Evolutionary conservation across 192 early-diverging fungal species (phyloP).

Genomic region (Podila epigama): DNA sequence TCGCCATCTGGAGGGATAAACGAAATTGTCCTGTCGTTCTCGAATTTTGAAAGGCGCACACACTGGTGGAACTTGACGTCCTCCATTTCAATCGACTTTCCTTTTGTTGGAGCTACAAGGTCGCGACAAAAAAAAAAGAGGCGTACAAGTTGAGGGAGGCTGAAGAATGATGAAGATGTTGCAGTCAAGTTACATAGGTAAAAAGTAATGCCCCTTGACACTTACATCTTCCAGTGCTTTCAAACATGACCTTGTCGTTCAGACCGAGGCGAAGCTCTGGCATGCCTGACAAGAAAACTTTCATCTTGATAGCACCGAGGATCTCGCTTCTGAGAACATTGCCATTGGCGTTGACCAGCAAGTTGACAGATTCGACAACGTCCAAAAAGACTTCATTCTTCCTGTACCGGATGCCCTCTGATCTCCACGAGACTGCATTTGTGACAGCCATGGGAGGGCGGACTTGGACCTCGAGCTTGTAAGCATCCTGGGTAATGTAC

Average conservation of each 20-base stretch:
- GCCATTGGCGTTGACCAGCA: constrained; percentile 79
- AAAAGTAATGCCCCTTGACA: not conserved
- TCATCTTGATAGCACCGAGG: constrained; percentile 86
- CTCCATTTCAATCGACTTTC: constrained; percentile 90
- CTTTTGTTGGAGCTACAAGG: constrained; percentile 56
- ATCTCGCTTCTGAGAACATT: constrained; percentile 74
- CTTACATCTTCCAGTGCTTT: constrained; percentile 81
- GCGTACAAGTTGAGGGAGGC: no score
- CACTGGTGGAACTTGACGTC: constrained; percentile 93
- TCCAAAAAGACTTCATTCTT: constrained; percentile 99
- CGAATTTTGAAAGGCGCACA: constrained; percentile 86
- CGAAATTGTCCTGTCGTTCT: constrained; percentile 88
- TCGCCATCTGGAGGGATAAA: constrained; percentile 92
- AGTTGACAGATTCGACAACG: constrained; percentile 96
- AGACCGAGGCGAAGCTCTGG: constrained; percentile 85
- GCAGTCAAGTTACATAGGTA: no score
- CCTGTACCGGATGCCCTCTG: constrained; percentile 92
- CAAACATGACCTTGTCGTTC: constrained; percentile 95
- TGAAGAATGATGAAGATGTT: no score
- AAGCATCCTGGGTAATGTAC: constrained; percentile 97
- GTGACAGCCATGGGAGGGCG: constrained; percentile 94
- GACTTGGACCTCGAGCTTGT: constrained; percentile 90
- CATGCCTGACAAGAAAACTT: constrained; percentile 85
- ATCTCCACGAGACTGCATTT: constrained; percentile 91
- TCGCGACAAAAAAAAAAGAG: not conserved